Conservation (phyloP, 2,329 filamentous ascomycete species). For the Xylaria sp. region DNA sequence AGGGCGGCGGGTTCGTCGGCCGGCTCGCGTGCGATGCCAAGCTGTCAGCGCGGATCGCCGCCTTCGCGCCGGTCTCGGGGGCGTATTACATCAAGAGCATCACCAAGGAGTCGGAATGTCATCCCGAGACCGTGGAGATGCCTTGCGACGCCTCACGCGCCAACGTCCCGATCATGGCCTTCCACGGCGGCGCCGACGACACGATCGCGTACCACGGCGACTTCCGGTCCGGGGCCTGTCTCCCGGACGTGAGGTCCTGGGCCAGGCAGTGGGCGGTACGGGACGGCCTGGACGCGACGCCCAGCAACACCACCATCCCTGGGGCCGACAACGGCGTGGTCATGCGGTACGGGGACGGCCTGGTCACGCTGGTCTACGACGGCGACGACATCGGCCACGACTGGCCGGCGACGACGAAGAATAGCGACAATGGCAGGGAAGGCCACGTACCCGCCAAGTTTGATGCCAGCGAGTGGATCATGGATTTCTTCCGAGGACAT, state of each 20-base stretch:
- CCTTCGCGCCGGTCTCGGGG: constrained; percentile 34
- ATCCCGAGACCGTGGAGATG: constrained; percentile 39
- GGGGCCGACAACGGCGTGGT: constrained; percentile 16
- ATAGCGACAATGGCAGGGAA: constrained; percentile 27
- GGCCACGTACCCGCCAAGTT: constrained; percentile 26
- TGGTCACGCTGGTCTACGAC: constrained; percentile 32
- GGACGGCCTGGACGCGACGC: constrained; percentile 26
- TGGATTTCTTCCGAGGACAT: constrained; percentile 31
- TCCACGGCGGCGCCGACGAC: constrained; percentile 52
- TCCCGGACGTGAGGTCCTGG: constrained; percentile 49
- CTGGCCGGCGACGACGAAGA: constrained; percentile 30
- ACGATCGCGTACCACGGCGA: constrained; percentile 50
- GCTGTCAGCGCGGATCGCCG: constrained; percentile 29
- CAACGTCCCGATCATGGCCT: constrained; percentile 49
- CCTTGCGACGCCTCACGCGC: constrained; percentile 41
- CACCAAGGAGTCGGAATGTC: constrained; percentile 29
- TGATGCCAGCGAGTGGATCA: constrained; percentile 31
- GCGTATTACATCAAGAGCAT: constrained; percentile 32
- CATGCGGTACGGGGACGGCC: constrained; percentile 19
- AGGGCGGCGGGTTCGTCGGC: constrained; percentile 32
- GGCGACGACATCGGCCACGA: constrained; percentile 33
- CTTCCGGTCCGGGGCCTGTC: constrained; percentile 43
- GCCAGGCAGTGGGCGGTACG: constrained; percentile 42
- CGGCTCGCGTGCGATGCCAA: constrained; percentile 30
- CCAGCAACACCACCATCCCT: constrained; percentile 8